These are phyloP conservation scores for Venturia aucupariae DNA, from an alignment of 2,329 filamentous ascomycete genomes.

Conservation along the genomic window DNA sequence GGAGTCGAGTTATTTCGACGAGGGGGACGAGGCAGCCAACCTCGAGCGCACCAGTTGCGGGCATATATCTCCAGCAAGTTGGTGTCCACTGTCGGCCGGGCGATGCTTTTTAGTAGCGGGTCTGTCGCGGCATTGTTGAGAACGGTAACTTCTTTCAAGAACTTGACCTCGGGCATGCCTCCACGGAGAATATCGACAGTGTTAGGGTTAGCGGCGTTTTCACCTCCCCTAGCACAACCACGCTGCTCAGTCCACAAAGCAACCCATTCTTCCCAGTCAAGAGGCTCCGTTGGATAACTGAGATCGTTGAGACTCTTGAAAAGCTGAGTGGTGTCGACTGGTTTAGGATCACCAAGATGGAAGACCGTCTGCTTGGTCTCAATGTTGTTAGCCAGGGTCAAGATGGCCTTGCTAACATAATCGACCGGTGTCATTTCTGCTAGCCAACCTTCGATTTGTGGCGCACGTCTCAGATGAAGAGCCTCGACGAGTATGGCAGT, in stretches of 20 bases:
- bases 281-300: constrained; percentile 58
- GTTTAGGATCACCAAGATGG: constrained; percentile 65
- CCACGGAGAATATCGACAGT: constrained; percentile 71
- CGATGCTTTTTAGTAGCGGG: constrained; percentile 48
- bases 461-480: constrained; percentile 59
- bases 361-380: constrained; percentile 56
- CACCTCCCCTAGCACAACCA: constrained; percentile 53
- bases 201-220: constrained; percentile 49
- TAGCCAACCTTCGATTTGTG: constrained; percentile 64
- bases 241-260: constrained; percentile 63
- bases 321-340: constrained; percentile 55
- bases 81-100: constrained; percentile 59
- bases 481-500: constrained; percentile 71
- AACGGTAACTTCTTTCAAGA: constrained; percentile 60
- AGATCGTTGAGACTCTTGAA: constrained; percentile 57
- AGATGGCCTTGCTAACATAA: constrained; percentile 66
- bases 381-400: constrained; percentile 57
- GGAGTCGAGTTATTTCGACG: constrained; percentile 28
- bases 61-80: constrained; percentile 68
- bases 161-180: constrained; percentile 69
- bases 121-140: constrained; percentile 62
- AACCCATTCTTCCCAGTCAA: constrained; percentile 67
- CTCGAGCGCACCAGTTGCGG: constrained; percentile 70
- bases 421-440: constrained; percentile 80
- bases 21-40: constrained; percentile 62